These are phyloP conservation scores for Diatrype stigma DNA, from an alignment of 2,329 filamentous ascomycete species.

Conservation along the genomic window DNA sequence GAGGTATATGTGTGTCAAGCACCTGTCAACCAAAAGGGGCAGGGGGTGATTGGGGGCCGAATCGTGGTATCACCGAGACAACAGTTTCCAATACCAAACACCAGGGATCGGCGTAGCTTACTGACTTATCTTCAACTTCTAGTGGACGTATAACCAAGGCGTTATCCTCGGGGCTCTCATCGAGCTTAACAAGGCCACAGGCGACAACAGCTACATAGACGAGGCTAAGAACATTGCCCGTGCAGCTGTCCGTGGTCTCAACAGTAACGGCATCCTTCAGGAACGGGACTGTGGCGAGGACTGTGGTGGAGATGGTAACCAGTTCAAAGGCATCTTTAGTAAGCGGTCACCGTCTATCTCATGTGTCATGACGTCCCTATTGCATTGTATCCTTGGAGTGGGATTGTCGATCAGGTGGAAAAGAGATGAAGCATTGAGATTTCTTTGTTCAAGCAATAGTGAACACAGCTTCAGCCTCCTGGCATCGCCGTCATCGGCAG, in stretches of 20 bases:
- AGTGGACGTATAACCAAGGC: conserved; percentile 55
- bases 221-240: conserved; percentile 45
- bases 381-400: too few relatives aligned
- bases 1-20: too few relatives aligned
- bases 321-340: conserved; percentile 69
- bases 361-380: neutral
- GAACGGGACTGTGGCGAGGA: conserved; percentile 40
- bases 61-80: too few relatives aligned
- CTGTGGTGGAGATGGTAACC: conserved; percentile 49
- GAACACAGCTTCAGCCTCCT: neutral
- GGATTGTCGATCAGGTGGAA: too few relatives aligned
- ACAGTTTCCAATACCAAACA: too few relatives aligned
- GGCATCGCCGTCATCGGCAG: neutral
- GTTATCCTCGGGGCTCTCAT: conserved; percentile 51
- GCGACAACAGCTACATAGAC: conserved; percentile 36
- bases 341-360: neutral
- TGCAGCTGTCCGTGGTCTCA: conserved; percentile 44
- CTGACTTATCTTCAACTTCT: neutral
- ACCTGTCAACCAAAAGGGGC: too few relatives aligned
- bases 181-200: conserved; percentile 45
- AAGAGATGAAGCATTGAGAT: too few relatives aligned
- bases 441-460: neutral
- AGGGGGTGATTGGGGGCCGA: too few relatives aligned
- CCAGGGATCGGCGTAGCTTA: too few relatives aligned
- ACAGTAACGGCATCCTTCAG: conserved; percentile 43